Evolutionary conservation across 2,329 filamentous ascomycete genomes (phyloP), one percentile per base, ranked within the genome.

Genomic region (Penicillium italicum): DNA sequence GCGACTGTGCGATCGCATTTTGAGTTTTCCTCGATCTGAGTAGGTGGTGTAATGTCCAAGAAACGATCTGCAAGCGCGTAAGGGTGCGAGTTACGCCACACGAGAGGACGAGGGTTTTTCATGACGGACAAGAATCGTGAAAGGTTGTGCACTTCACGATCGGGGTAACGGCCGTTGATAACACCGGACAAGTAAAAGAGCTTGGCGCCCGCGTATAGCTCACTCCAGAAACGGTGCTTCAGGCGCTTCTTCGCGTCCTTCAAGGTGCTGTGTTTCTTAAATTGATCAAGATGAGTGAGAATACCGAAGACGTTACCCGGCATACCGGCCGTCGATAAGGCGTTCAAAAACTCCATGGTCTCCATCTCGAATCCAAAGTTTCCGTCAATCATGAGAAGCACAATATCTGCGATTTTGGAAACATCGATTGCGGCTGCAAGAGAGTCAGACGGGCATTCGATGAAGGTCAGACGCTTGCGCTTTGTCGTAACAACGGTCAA

Each of bases 321-420:
- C 93, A 99, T 97, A 73, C 94, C 94, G 30, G 90, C 96, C 2
- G 91, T 85, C n/a, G 90, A 88, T 48, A 99, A 80, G 18, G 97
- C 87, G 66, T 97, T 97, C 69, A 99, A 79, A 59, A 99, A 99
- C 76, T 99, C 94, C 94, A 99, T 99, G 0, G 94, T 99, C 81
- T 99, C 94, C 94, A 99, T 99, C 77, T 99, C 94, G 70, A 99
- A 99, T 14, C 94, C 95, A 69, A 89, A 99, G 76, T 97, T 97
- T 53, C 94, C 95, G 71, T 99, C 94, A 66, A 99, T 99, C 90
- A 99, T 94, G 54, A 99, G 82, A 47, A 99, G 81, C 6, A 97
- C 90, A 67, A 99, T 97, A 72, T 99, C 94, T 18, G 95, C 94
- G 41, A 99, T 90, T 76, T 99, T 99, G 57, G 94, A 90, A 54